A percentile compares a stretch with the other conserved stretches of the same genome.
Conservation (phyloP, 371 early-diverging fungal genomes). For the Mortierella sp. region DNA sequence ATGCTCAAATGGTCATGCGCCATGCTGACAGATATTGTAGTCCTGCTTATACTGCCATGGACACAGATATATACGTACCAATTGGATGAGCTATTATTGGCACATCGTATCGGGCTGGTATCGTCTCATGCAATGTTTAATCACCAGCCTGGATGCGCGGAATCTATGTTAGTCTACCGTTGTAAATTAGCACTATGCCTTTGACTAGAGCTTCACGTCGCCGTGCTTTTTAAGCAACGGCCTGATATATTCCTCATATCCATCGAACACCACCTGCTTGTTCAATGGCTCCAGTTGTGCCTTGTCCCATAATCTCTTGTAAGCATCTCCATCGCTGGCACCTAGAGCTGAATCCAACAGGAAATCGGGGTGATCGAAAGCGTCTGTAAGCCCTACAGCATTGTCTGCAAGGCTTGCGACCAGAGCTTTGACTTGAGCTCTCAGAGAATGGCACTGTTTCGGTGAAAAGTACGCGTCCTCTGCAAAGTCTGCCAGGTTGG, state of each 20-base stretch:
- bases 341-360: conserved; percentile 80
- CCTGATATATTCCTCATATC: conserved; percentile 66
- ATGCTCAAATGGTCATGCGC: not conserved
- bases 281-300: conserved; percentile 76
- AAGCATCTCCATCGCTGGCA: conserved; percentile 79
- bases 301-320: conserved; percentile 66
- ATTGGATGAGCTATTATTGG: too few relatives aligned
- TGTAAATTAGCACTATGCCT: too few relatives aligned
- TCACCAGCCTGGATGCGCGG: too few relatives aligned
- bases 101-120: too few relatives aligned
- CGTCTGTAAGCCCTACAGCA: conserved; percentile 78
- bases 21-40: not conserved
- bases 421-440: conserved; percentile 58
- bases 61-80: too few relatives aligned
- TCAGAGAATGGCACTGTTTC: conserved; percentile 63
- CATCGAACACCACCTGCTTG: conserved; percentile 61
- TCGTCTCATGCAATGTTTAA: too few relatives aligned
- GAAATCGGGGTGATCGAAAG: conserved; percentile 81
- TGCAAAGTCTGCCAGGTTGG: conserved; percentile 72
- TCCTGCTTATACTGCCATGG: too few relatives aligned
- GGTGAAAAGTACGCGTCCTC: conserved; percentile 60
- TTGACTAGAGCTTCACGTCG: conserved; percentile 41
- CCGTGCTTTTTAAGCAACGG: conserved; percentile 57
- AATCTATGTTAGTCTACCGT: too few relatives aligned
- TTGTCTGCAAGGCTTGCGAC: conserved; percentile 74